Conservation (phyloP, 306 rosid species). For the Pterocarpus santalinus region DNA sequence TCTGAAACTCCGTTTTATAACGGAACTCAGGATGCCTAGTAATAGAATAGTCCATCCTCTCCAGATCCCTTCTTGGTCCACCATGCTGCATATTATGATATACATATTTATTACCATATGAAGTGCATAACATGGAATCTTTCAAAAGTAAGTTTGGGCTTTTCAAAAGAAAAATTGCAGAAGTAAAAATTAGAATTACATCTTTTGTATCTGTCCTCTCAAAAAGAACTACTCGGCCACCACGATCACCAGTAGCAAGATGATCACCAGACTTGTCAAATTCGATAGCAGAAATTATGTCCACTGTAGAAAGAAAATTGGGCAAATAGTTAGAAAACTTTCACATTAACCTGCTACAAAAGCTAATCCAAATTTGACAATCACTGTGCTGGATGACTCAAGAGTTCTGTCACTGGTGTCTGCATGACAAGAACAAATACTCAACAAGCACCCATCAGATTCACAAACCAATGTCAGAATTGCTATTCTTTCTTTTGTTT, state of each 20-base stretch:
- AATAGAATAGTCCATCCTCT: constrained; percentile 79
- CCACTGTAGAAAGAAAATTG: constrained; percentile 71
- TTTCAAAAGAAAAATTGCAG: constrained; percentile 19
- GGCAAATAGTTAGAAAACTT: constrained; percentile 41
- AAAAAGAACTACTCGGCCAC: constrained; percentile 99
- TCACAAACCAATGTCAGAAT: constrained; percentile 6
- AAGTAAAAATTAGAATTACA: constrained; percentile 58
- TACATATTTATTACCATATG: constrained; percentile 26
- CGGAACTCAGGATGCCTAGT: constrained; percentile 98
- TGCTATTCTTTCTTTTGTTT: not conserved
- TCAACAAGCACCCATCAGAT: not conserved
- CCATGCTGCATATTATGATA: constrained; percentile 66
- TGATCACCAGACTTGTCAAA: constrained; percentile 94
- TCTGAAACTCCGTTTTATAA: constrained; percentile 98
- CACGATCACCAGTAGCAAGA: constrained; percentile 99
- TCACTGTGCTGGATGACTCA: not conserved
- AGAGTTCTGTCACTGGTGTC: not conserved
- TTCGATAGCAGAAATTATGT: constrained; percentile 98
- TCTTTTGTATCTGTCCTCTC: constrained; percentile 96
- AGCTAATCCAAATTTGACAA: constrained; percentile 31
- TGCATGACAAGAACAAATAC: constrained; percentile 8
- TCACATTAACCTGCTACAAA: constrained; percentile 38
- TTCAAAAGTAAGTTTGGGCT: constrained; percentile 33
- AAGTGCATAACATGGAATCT: constrained; percentile 20
- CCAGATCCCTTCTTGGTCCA: constrained; percentile 87